phyloP scores from a whole-genome alignment of 768 basidiomycete genomes.

The Agrocybe praecox region DNA sequence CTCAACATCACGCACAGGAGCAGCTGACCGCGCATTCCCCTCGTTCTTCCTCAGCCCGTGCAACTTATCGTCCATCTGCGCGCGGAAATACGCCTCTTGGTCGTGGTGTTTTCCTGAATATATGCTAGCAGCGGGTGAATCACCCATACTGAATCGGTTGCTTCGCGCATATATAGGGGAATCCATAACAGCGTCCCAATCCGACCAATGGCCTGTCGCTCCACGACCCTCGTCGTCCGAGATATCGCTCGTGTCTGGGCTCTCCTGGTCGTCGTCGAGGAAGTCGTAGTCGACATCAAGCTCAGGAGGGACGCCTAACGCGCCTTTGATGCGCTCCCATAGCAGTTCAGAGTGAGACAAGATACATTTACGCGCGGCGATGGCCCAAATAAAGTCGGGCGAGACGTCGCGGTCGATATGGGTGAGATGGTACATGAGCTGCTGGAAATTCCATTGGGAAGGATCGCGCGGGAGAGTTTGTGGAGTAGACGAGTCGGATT shows the following conservation, averaged over 20 bases:
- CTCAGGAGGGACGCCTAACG: slow-evolving; percentile 86
- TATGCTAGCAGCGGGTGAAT: slow-evolving; percentile 18
- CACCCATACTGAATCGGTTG: slow-evolving; percentile 22
- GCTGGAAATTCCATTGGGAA: slow-evolving; percentile 68
- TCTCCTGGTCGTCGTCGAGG: slow-evolving; percentile 22
- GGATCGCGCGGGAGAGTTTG: slow-evolving; percentile 54
- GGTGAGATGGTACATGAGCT: slow-evolving; percentile 72
- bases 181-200: slow-evolving; percentile 49
- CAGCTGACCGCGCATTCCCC: slow-evolving; percentile 9
- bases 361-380: slow-evolving; percentile 74
- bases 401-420: slow-evolving; percentile 60
- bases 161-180: slow-evolving; percentile 36
- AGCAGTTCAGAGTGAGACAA: slow-evolving; percentile 79
- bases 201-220: slow-evolving; percentile 33
- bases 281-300: slow-evolving; percentile 64
- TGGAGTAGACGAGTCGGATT: slow-evolving; percentile 17
- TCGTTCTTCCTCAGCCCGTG: slow-evolving; percentile 11
- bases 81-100: slow-evolving; percentile 17
- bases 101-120: slow-evolving; percentile 15
- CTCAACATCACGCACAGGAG: not conserved
- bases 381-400: slow-evolving; percentile 75
- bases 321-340: slow-evolving; percentile 90
- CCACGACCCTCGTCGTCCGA: slow-evolving; percentile 43
- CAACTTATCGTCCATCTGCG: slow-evolving; percentile 22
- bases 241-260: slow-evolving; percentile 39